A percentile compares a stretch with the other conserved stretches of the same genome.
Conservation (phyloP, 495 filamentous ascomycete genomes). For the Tuber melanosporum region DNA sequence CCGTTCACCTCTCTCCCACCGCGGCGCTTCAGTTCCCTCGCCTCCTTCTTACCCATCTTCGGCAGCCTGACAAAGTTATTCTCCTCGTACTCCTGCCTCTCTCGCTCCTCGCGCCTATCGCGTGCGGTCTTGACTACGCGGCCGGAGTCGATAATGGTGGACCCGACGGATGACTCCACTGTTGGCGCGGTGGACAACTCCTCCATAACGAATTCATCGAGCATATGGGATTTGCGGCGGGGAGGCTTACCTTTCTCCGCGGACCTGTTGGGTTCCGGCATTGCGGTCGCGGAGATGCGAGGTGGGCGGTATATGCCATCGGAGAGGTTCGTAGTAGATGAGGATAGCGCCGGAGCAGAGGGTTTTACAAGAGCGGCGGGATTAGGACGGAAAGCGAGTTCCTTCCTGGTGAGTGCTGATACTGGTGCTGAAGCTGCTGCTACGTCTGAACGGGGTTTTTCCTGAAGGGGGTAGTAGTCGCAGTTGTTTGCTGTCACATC, state of each 20-base stretch:
- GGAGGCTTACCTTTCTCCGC: slow-evolving; percentile 44
- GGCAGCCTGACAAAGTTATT: slow-evolving; percentile 77
- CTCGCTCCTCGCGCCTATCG: slow-evolving; percentile 64
- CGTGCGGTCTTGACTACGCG: slow-evolving; percentile 63
- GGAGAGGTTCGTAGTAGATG: slow-evolving; percentile 6
- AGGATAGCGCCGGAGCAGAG: slow-evolving; percentile 26
- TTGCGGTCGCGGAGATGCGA: slow-evolving; percentile 67
- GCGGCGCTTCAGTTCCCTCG: slow-evolving; percentile 49
- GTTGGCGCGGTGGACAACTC: slow-evolving; percentile 72
- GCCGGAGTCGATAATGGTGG: slow-evolving; percentile 66
- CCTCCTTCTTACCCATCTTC: slow-evolving; percentile 71
- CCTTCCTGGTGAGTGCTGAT: slow-evolving; percentile 45
- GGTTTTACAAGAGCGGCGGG: slow-evolving; percentile 54
- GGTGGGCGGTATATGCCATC: slow-evolving; percentile 76
- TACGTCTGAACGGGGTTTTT: slow-evolving; percentile 1
- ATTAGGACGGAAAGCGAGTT: slow-evolving; percentile 63
- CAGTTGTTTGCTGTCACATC: slow-evolving; percentile 44
- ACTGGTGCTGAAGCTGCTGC: slow-evolving; percentile 9
- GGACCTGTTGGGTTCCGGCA: slow-evolving; percentile 53
- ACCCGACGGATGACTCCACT: slow-evolving; percentile 76
- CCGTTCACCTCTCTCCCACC: slow-evolving; percentile 49
- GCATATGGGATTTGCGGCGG: slow-evolving; percentile 61
- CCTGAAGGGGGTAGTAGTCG: slow-evolving; percentile 28
- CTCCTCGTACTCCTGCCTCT: slow-evolving; percentile 75
- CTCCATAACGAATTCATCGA: slow-evolving; percentile 77